Evolutionary conservation across 306 rosid genomes (phyloP).

Genomic region (Pyrus communis): DNA sequence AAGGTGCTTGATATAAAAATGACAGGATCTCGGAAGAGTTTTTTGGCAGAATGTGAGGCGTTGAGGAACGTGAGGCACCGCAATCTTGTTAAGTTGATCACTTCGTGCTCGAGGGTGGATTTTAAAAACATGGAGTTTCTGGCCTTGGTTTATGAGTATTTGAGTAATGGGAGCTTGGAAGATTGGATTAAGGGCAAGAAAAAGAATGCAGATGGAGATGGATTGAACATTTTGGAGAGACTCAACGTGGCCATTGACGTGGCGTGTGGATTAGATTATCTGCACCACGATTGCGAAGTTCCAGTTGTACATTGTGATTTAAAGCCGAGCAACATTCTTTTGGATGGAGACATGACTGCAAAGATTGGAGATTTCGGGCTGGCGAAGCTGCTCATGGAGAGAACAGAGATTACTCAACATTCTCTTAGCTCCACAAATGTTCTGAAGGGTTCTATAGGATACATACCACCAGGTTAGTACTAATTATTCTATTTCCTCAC

Average conservation of each 20-base stretch:
- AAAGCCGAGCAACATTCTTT: constrained; percentile 67
- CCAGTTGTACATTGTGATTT: constrained; percentile 73
- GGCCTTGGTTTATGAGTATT: constrained; percentile 55
- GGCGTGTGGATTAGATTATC: constrained; percentile 54
- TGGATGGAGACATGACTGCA: constrained; percentile 52
- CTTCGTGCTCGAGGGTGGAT: constrained; percentile 67
- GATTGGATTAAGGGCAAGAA: constrained; percentile 59
- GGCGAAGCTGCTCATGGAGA: constrained; percentile 47
- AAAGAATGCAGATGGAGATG: constrained; percentile 34
- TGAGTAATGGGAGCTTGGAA: constrained; percentile 60
- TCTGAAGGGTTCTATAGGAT: constrained; percentile 67
- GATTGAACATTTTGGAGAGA: constrained; percentile 50
- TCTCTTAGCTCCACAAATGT: constrained; percentile 39
- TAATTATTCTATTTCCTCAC: neutral
- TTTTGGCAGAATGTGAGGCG: constrained; percentile 67
- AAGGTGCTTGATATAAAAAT: constrained; percentile 48
- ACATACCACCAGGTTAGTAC: constrained; percentile 68
- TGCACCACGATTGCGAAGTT: constrained; percentile 53
- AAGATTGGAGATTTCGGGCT: constrained; percentile 77
- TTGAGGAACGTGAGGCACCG: constrained; percentile 52
- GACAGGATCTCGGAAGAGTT: constrained; percentile 50
- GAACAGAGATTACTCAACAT: constrained; percentile 4
- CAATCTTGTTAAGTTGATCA: constrained; percentile 60
- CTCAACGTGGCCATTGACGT: constrained; percentile 52
- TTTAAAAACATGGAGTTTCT: constrained; percentile 46